These are phyloP conservation scores for Nemania sp. DNA, from an alignment of 2,329 filamentous ascomycete genomes.

Conservation along the genomic window DNA sequence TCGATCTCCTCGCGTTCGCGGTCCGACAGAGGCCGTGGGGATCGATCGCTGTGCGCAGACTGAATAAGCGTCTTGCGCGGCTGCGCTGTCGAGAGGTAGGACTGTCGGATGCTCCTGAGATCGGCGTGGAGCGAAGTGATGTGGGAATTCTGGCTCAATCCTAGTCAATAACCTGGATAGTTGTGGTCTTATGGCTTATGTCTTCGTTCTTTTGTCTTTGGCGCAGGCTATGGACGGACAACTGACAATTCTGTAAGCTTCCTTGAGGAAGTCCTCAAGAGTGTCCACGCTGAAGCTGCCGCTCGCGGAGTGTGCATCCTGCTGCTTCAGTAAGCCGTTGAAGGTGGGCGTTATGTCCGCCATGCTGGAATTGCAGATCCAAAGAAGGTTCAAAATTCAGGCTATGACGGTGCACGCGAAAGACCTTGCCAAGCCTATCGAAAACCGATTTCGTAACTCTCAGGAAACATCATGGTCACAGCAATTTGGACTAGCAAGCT, in stretches of 20 bases:
- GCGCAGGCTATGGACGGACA: neutral
- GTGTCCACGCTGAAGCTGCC: slow-evolving; percentile 50
- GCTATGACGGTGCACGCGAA: no score
- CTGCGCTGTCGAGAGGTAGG: slow-evolving; percentile 83
- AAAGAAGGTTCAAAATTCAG: neutral
- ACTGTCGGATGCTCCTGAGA: slow-evolving; percentile 79
- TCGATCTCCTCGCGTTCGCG: slow-evolving; percentile 85
- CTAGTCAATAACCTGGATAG: slow-evolving; percentile 20
- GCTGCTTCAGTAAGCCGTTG: slow-evolving; percentile 67
- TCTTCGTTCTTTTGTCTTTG: neutral
- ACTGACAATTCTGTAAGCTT: slow-evolving; percentile 88
- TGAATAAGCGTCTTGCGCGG: slow-evolving; percentile 60
- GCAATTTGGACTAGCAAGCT: no score
- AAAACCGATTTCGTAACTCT: no score
- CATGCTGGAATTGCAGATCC: slow-evolving; percentile 41
- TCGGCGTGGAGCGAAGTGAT: slow-evolving; percentile 80
- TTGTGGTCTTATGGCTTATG: no score
- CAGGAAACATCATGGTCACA: no score
- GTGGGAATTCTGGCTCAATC: slow-evolving; percentile 66
- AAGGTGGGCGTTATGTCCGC: slow-evolving; percentile 69
- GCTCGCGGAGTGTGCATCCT: slow-evolving; percentile 55
- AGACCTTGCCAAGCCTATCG: no score
- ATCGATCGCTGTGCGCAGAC: slow-evolving; percentile 47
- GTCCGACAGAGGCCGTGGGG: slow-evolving; percentile 69
- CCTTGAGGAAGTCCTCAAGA: slow-evolving; percentile 86